Percentiles rank a stretch among this genome's conserved stretches.
Conservation (phyloP, 768 basidiomycete species). For the Asterophora parasitica region DNA sequence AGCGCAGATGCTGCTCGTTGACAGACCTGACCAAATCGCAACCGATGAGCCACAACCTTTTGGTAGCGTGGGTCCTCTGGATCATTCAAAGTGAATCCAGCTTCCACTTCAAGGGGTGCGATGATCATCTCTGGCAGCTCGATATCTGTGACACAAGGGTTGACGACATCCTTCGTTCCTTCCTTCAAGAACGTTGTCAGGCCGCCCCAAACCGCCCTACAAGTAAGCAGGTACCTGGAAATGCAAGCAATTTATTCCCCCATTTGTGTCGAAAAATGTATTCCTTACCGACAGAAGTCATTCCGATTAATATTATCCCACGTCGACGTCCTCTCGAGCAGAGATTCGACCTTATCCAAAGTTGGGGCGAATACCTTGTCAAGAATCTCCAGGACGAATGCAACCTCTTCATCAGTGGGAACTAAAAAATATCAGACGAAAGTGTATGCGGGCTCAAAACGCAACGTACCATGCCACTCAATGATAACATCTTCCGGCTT, state of each 20-base stretch:
- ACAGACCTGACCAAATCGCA: constrained; percentile 62
- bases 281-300: constrained; percentile 74
- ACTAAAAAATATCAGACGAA: constrained; percentile 30
- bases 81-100: constrained; percentile 72
- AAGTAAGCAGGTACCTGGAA: constrained; percentile 57
- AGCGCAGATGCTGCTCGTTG: constrained; percentile 64
- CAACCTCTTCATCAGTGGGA: constrained; percentile 66
- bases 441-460: not conserved
- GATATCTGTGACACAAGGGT: constrained; percentile 56
- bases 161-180: constrained; percentile 49
- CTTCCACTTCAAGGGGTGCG: constrained; percentile 58
- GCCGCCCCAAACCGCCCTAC: constrained; percentile 74
- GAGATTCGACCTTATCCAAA: constrained; percentile 58
- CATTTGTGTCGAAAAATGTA: not conserved
- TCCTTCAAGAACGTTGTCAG: constrained; percentile 66
- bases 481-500: constrained; percentile 74
- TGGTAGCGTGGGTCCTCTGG: constrained; percentile 72
- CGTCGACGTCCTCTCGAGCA: constrained; percentile 48
- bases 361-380: constrained; percentile 62
- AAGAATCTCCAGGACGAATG: constrained; percentile 75
- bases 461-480: constrained; percentile 76
- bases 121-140: constrained; percentile 73
- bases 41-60: constrained; percentile 49
- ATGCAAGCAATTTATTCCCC: not conserved
- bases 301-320: constrained; percentile 71